Conservation (phyloP, 305 asterid species). For the Solanum hybrid region DNA sequence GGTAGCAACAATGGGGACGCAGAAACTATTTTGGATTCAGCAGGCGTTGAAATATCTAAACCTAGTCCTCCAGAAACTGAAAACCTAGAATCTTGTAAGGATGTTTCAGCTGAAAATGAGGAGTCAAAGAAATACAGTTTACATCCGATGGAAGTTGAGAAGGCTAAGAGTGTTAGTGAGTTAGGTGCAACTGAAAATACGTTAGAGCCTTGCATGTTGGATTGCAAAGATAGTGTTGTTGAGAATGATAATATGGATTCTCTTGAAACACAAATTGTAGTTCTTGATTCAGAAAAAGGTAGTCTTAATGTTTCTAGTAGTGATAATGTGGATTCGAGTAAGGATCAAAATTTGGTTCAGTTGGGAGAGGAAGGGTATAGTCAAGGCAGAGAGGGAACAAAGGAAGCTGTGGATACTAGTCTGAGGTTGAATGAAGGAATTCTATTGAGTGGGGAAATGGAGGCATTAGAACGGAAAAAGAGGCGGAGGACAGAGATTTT, state of each 20-base stretch:
- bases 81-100: neutral
- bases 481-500: constrained; percentile 52
- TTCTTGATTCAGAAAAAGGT: constrained; percentile 7
- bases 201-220: neutral
- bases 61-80: neutral
- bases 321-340: neutral
- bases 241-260: constrained; percentile 14
- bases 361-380: constrained; percentile 17
- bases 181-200: constrained; percentile 4
- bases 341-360: constrained; percentile 8
- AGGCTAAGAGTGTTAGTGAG: constrained; percentile 9
- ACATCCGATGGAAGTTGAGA: constrained; percentile 20
- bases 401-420: constrained; percentile 20
- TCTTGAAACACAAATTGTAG: constrained; percentile 10
- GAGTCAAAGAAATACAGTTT: neutral
- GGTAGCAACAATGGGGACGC: constrained; percentile 1
- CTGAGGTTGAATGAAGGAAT: constrained; percentile 20
- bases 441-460: constrained; percentile 43
- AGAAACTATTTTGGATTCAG: constrained; percentile 10
- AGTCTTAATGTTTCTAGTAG: neutral
- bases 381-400: constrained; percentile 9
- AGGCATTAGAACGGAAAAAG: constrained; percentile 46
- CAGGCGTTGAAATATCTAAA: constrained; percentile 12
- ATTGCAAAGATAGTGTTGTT: neutral
- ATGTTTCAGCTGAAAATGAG: neutral